Base-by-base conservation (phyloP, 2,329 filamentous ascomycete species). In the Colletotrichum sp. region DNA sequence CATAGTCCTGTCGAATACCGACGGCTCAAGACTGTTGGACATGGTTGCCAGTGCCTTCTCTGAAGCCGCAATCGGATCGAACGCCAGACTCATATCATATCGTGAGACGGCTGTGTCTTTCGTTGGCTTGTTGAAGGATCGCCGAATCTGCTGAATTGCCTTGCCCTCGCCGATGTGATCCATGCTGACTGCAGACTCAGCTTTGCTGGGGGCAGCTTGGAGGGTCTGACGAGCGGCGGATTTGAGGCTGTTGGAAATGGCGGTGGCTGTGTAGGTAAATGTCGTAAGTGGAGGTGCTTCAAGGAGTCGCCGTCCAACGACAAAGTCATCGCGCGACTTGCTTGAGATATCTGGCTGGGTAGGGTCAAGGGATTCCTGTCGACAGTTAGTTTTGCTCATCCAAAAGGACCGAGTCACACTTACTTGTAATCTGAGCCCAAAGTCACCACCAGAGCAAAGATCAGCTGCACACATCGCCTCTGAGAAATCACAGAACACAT, bases 1-100 rank as follows among this genome's bases (percentile, higher is more conserved):
- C 80, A 94, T 86, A 0, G 92, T 92, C 59, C 94, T 92, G 80
- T 98, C 95, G 78, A 98, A 95, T 1, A 94, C 92, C 0, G 95
- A 96, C 0, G 94, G 89, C 39, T 92, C 91, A 2, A 95, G 88
- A 59, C 87, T 87, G 21, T 84, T 81, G 34, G 81, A 79, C 24
- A 80, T 78, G 9, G 80, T 77, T 49, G 81, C 78, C 18, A 81
- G 76, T 3, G 83, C 80, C 77, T 88, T 90, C 34, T 90, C 89
- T 0, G 88, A 85, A 4, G 86, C 83, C 2, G 92, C 90, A 71
- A 93, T 90, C 1, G 90, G 87, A 77, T 93, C 92, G 78, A 93
- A 93, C 2, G 92, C 92, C 16, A 87, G 78, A 28, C 90, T 88
- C 63, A 92, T 86, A 77, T 93, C 90, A 66, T 86, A 83, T 30